These are phyloP conservation scores for Leucocoprinus birnbaumii DNA, from an alignment of 768 basidiomycete species.

Conservation along the genomic window DNA sequence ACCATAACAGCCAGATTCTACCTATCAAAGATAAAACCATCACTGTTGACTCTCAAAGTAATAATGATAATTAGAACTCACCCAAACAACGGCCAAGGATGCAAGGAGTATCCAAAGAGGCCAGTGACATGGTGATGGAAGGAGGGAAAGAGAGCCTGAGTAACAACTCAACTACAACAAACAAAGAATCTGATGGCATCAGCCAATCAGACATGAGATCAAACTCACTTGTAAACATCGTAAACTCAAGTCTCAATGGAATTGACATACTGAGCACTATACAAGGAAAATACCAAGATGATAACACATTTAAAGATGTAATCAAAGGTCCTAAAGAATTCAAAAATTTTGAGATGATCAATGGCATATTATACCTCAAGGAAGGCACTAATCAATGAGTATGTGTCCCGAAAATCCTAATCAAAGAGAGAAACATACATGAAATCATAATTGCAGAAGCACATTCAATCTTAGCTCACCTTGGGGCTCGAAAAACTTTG, in stretches of 20 bases:
- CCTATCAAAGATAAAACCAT: no score
- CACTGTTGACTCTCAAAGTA: no score
- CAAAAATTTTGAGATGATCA: conserved; percentile 16
- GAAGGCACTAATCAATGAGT: conserved; percentile 7
- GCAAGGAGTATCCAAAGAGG: no score
- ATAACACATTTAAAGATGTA: conserved; percentile 19
- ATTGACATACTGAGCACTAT: conserved; percentile 10
- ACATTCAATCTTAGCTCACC: conserved; percentile 36
- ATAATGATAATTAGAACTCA: no score
- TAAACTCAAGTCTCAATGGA: neutral
- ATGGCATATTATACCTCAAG: conserved; percentile 18
- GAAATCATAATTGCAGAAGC: conserved; percentile 36
- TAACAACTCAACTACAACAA: no score
- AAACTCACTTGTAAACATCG: no score
- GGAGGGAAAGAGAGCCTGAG: no score
- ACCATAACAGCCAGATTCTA: no score
- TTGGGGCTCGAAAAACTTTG: conserved; percentile 34
- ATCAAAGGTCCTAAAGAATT: conserved; percentile 15
- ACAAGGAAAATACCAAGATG: conserved; percentile 12
- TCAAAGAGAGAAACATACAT: conserved; percentile 15
- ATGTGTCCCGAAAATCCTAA: conserved; percentile 24
- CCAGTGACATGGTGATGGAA: no score
- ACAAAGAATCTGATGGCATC: no score
- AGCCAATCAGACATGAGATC: no score
- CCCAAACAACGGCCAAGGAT: no score